Evolutionary conservation across 2,329 filamentous ascomycete genomes (phyloP), one percentile per base, ranked within the genome.

Genomic region (Nothophoma quercina): DNA sequence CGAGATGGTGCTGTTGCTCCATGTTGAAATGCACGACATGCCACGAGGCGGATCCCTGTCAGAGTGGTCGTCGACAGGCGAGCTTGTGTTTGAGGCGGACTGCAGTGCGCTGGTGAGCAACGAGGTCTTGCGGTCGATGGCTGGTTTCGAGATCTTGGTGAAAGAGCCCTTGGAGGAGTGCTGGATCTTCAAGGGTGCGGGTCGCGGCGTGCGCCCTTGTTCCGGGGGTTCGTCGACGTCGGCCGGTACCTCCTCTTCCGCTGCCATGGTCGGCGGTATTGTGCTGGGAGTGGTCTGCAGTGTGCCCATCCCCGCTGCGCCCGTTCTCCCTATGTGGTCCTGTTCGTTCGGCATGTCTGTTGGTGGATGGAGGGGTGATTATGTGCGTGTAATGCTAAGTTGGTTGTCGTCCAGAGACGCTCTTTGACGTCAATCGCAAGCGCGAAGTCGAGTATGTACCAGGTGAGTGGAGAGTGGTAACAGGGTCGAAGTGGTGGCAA

Each of bases 141-240:
- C 78, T 26, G 81, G 75, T 32, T 75, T 70, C 8, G 78, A 74
- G 16, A 53, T 48, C 62, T 84, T 85, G 48, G 75, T 69, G 64
- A 83, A 83, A 49, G 67, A 74, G 50, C 61, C 57, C 62, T 56
- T 67, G 44, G 56, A 73, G 59, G 65, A 78, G 78, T 63, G 56
- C 25, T 64, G 64, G n/a, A 77, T 64, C n/a, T 60, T 64, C 23
- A 73, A 50, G 6, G 69, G 65, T 43, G 72, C 74, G 22, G 72
- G 68, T 82, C 77, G 40, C 70, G 71, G 43, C 75, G 80, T 73
- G 78, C 79, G 67, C 75, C 75, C 70, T 79, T 86, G 73, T 77
- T 97, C 93, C 65, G 93, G 92, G 41, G 93, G 93, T 75, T 98
- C 93, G 75, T 98, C 93, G 42, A 87, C 82, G 67, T 97, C 93